These are phyloP conservation scores for Aegilops umbellulata DNA, from an alignment of 176 grass and related monocot species.

Conservation along the genomic window DNA sequence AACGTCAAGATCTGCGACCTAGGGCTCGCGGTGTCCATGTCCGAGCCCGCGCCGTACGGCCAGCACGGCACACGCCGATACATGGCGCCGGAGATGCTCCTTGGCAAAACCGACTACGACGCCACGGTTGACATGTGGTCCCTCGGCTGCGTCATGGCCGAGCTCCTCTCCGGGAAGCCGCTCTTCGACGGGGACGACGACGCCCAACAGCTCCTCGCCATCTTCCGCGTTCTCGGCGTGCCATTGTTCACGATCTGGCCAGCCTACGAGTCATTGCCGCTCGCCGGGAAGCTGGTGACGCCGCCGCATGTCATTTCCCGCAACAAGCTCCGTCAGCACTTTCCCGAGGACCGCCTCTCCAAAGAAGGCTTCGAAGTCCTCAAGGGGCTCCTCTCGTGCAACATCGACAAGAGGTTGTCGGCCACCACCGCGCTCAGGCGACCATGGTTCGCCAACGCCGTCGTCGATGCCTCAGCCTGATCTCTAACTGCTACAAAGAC, in stretches of 20 bases:
- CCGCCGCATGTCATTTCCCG: background rate
- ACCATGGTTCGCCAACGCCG: background rate
- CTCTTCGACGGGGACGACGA: background rate
- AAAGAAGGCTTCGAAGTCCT: background rate
- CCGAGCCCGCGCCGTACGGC: background rate
- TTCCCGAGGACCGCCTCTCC: background rate
- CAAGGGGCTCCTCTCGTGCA: background rate
- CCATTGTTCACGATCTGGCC: background rate
- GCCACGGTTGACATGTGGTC: slow-evolving; percentile 5
- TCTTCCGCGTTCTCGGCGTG: background rate
- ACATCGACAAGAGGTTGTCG: background rate
- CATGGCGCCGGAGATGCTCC: background rate
- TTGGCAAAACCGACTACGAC: background rate
- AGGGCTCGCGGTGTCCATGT: background rate
- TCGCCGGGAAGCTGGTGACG: background rate
- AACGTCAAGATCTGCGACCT: background rate
- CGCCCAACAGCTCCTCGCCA: background rate
- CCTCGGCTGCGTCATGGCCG: slow-evolving; percentile 10
- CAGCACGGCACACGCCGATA: background rate
- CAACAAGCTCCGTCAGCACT: background rate
- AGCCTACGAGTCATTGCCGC: background rate
- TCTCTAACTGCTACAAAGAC: too few species aligned
- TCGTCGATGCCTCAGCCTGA: background rate
- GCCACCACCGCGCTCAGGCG: background rate
- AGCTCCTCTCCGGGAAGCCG: background rate